Evolutionary conservation across 2,329 filamentous ascomycete species (phyloP).

Genomic region (Botryotinia calthae): DNA sequence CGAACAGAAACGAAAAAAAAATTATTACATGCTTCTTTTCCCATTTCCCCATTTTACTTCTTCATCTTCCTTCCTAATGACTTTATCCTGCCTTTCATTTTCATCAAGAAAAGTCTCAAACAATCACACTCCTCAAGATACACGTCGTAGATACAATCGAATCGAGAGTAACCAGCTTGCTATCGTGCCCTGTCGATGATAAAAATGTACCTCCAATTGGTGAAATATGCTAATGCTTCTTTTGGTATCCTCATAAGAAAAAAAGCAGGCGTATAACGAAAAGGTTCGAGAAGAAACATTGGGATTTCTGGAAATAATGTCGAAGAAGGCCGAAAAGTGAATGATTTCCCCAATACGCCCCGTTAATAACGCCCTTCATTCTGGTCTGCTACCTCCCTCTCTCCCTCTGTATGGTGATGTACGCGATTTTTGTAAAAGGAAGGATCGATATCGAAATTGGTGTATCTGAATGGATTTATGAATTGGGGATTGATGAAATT

Average conservation of each 20-base stretch:
- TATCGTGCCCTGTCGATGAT: conserved; percentile 7
- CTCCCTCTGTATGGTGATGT: conserved; percentile 12
- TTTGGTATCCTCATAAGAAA: background rate
- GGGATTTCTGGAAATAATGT: background rate
- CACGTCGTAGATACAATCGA: conserved; percentile 15
- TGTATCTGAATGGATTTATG: conserved; percentile 16
- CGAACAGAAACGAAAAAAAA: conserved; percentile 26
- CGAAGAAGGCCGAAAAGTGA: conserved; percentile 15
- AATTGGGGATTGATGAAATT: conserved; percentile 17
- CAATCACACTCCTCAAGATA: conserved; percentile 9
- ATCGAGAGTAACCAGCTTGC: conserved; percentile 16
- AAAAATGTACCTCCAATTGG: conserved; percentile 14
- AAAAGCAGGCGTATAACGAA: background rate
- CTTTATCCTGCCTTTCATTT: conserved; percentile 19
- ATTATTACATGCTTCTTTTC: conserved; percentile 31
- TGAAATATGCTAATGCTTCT: conserved; percentile 22
- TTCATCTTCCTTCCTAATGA: conserved; percentile 15
- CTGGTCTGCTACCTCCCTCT: conserved; percentile 1
- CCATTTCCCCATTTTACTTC: conserved; percentile 18
- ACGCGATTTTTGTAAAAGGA: background rate
- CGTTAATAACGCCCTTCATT: conserved; percentile 17
- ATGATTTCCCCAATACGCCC: conserved; percentile 11
- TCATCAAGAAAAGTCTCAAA: conserved; percentile 17
- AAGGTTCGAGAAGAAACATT: background rate
- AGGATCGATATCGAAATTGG: conserved; percentile 12